phyloP scores from a whole-genome alignment of 257 asterid species.

The Cinchona pubescens region DNA sequence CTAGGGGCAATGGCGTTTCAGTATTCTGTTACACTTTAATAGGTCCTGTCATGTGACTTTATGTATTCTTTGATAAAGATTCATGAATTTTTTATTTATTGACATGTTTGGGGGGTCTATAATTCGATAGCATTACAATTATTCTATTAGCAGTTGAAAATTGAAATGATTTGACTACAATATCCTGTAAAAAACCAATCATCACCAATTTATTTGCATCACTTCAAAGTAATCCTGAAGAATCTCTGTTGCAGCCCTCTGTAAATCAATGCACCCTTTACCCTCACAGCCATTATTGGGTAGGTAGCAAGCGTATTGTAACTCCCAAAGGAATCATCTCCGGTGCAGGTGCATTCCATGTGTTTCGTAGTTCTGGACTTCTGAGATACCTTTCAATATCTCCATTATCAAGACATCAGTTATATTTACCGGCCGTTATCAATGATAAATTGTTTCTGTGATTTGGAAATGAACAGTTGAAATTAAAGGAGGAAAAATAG shows the following conservation, averaged over 20 bases:
- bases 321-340: conserved; percentile 63
- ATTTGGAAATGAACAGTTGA: conserved; percentile 57
- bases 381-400: background rate
- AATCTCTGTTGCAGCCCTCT: conserved; percentile 40
- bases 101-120: background rate
- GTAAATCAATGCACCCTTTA: conserved; percentile 68
- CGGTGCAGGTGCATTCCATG: conserved; percentile 70
- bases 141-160: background rate
- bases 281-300: conserved; percentile 71
- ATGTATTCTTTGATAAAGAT: background rate
- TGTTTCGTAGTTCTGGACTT: conserved; percentile 5
- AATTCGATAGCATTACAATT: background rate
- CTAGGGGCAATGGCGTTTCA: too few relatives aligned
- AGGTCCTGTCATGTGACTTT: background rate
- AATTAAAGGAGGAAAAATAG: conserved; percentile 64
- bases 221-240: conserved; percentile 11
- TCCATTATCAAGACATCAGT: background rate
- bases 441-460: background rate
- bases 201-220: background rate
- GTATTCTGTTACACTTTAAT: background rate
- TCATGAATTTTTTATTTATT: background rate
- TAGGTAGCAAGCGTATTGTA: conserved; percentile 80
- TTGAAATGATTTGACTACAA: background rate
- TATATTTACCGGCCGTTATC: background rate
- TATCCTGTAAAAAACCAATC: background rate